Evolutionary conservation across 2,329 filamentous ascomycete species (phyloP).

Genomic region (Monilinia fructicola): DNA sequence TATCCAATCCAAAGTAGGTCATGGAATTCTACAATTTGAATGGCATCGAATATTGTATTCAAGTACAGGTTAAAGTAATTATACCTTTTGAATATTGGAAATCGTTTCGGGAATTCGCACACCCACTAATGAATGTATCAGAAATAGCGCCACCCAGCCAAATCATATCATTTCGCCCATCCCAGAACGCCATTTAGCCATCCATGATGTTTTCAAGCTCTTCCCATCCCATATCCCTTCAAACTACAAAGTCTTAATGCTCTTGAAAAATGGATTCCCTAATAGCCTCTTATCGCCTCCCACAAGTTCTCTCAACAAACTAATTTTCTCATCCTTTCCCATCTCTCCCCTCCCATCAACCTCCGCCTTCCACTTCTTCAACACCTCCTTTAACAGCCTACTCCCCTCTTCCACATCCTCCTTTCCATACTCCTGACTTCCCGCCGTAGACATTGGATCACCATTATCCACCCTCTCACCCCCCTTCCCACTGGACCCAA

Average conservation of each 20-base stretch:
- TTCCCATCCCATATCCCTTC: neutral
- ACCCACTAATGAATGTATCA: neutral
- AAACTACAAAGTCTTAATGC: slow-evolving; percentile 45
- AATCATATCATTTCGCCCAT: no score
- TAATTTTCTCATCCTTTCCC: slow-evolving; percentile 74
- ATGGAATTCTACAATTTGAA: no score
- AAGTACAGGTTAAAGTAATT: no score
- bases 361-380: slow-evolving; percentile 83
- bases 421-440: slow-evolving; percentile 60
- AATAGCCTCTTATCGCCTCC: slow-evolving; percentile 64
- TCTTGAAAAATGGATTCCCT: slow-evolving; percentile 68
- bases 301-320: slow-evolving; percentile 77
- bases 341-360: slow-evolving; percentile 51
- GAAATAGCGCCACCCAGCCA: neutral
- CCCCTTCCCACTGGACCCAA: slow-evolving; percentile 74
- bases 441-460: neutral
- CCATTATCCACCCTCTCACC: slow-evolving; percentile 41
- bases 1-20: no score
- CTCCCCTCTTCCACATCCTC: slow-evolving; percentile 90
- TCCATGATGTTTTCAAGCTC: neutral
- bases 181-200: neutral
- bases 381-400: slow-evolving; percentile 75
- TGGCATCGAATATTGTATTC: no score
- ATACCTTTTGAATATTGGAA: no score
- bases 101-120: no score